phyloP scores from a whole-genome alignment of 2,329 filamentous ascomycete species.

The Ophiobolus disseminans region DNA sequence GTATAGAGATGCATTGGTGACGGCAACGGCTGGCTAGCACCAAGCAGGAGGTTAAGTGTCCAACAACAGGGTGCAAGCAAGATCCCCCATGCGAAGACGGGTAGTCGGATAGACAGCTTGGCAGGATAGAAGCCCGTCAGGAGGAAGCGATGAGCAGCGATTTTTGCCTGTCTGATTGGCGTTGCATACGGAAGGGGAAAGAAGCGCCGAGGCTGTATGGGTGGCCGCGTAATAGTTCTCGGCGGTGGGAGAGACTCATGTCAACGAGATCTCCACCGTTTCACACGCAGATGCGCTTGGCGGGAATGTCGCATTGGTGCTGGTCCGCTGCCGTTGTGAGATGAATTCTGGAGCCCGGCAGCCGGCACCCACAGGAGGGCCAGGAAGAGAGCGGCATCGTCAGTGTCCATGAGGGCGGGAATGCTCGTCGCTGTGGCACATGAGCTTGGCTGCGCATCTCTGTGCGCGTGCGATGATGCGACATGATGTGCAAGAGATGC shows the following conservation, averaged over 20 bases:
- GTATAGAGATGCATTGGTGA: constrained; percentile 35
- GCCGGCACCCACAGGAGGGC: constrained; percentile 2
- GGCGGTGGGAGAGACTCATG: constrained; percentile 25
- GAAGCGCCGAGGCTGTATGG: constrained; percentile 28
- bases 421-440: not conserved
- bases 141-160: constrained; percentile 24
- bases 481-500: constrained; percentile 8
- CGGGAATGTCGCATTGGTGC: constrained; percentile 17
- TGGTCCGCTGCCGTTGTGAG: constrained; percentile 1
- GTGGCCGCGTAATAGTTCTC: constrained; percentile 38
- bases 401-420: not conserved
- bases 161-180: constrained; percentile 27
- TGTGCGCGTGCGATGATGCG: not conserved
- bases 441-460: constrained; percentile 3
- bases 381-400: not conserved
- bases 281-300: constrained; percentile 29
- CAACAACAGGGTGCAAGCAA: constrained; percentile 36
- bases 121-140: constrained; percentile 33
- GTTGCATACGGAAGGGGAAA: constrained; percentile 25
- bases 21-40: constrained; percentile 11
- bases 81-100: constrained; percentile 43
- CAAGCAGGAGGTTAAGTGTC: constrained; percentile 32
- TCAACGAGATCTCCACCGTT: constrained; percentile 29
- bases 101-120: constrained; percentile 39
- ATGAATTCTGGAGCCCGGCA: not conserved